These are phyloP conservation scores for Diplodia scrobiculata DNA, from an alignment of 2,329 filamentous ascomycete genomes.

Conservation along the genomic window DNA sequence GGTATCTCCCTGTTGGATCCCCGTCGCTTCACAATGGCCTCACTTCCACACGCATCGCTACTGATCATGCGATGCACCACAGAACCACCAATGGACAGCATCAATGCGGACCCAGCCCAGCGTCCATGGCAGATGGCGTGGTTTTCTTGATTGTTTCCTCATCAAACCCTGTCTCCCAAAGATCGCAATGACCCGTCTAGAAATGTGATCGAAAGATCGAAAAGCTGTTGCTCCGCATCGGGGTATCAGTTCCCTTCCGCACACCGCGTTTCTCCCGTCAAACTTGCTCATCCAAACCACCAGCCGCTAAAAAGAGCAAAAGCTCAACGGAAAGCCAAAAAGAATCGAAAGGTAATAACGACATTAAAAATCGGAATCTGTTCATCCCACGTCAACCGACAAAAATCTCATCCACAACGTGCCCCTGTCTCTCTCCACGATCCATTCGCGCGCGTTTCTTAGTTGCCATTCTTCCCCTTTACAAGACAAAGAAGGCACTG, in stretches of 20 bases:
- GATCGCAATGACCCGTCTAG: not conserved
- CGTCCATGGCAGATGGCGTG: not conserved
- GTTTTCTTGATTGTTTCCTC: not conserved
- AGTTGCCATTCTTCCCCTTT: not conserved
- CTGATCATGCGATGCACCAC: not conserved
- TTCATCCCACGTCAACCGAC: not conserved
- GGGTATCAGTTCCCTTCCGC: conserved; percentile 26
- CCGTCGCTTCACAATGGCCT: not conserved
- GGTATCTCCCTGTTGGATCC: not conserved
- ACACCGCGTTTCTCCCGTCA: not conserved
- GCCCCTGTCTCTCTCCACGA: not conserved
- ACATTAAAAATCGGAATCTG: not conserved
- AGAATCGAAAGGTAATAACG: not conserved
- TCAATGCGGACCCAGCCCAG: not conserved
- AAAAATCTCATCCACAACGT: not conserved
- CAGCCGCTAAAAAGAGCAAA: not conserved
- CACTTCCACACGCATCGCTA: not conserved
- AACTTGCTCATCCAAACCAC: not conserved
- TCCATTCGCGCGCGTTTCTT: not conserved
- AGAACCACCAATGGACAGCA: not conserved
- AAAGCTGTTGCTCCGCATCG: conserved; percentile 19
- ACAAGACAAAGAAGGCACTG: conserved; percentile 11
- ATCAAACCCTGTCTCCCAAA: not conserved
- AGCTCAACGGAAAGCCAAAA: not conserved
- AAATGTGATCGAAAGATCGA: not conserved